These are phyloP conservation scores for Colletotrichum graminicola DNA, from an alignment of 2,329 filamentous ascomycete genomes.

Conservation along the genomic window DNA sequence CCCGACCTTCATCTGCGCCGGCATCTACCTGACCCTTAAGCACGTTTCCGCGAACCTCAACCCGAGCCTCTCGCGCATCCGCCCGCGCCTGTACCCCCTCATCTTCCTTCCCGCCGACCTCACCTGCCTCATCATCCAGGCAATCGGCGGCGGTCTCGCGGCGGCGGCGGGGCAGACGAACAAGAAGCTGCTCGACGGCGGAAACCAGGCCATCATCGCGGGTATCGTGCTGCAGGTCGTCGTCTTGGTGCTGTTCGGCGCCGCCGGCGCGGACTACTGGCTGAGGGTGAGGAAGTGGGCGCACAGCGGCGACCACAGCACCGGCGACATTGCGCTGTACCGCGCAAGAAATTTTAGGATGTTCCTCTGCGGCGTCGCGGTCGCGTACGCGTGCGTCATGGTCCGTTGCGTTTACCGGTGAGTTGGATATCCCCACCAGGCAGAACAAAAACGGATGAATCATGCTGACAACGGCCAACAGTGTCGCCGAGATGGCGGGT, in stretches of 20 bases:
- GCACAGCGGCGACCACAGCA: constrained; percentile 45
- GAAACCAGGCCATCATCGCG: constrained; percentile 66
- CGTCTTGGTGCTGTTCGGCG: constrained; percentile 62
- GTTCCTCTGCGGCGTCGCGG: constrained; percentile 59
- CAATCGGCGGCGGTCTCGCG: constrained; percentile 68
- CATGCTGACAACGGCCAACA: constrained; percentile 46
- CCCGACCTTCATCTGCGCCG: constrained; percentile 72
- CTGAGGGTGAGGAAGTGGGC: constrained; percentile 57
- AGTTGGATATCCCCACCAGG: background rate
- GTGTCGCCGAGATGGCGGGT: constrained; percentile 73
- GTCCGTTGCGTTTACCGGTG: constrained; percentile 68
- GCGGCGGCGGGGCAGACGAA: constrained; percentile 59
- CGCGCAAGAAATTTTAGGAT: constrained; percentile 55
- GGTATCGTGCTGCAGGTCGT: constrained; percentile 67
- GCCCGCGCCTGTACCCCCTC: constrained; percentile 65
- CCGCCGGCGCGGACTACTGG: constrained; percentile 59
- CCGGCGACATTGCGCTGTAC: constrained; percentile 54
- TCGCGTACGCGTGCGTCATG: constrained; percentile 60
- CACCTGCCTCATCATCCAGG: constrained; percentile 69
- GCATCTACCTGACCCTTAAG: constrained; percentile 74
- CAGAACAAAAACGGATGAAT: background rate
- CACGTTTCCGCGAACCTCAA: constrained; percentile 65
- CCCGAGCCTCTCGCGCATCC: constrained; percentile 63
- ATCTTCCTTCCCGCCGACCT: constrained; percentile 72
- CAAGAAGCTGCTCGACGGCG: constrained; percentile 55